phyloP scores from a whole-genome alignment of 345 rosid species.

The Pugionium cornutum region DNA sequence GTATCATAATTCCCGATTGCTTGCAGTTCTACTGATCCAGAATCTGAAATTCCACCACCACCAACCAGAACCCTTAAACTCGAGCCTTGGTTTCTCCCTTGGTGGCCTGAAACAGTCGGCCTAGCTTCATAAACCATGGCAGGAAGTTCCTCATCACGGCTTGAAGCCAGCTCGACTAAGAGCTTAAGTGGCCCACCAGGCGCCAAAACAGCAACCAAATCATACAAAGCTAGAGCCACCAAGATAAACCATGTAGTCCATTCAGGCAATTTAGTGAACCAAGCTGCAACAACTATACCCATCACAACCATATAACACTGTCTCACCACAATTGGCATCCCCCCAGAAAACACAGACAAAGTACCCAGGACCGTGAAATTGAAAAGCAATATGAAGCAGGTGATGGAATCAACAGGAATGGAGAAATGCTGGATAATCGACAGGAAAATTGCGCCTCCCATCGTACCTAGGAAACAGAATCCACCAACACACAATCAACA shows the following conservation, averaged over 20 bases:
- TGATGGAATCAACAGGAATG: constrained; percentile 78
- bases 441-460: constrained; percentile 90
- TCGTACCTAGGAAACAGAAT: constrained; percentile 50
- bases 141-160: constrained; percentile 90
- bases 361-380: constrained; percentile 89
- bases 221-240: constrained; percentile 89
- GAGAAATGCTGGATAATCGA: constrained; percentile 81
- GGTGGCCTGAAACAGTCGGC: constrained; percentile 57
- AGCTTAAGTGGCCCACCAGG: constrained; percentile 98
- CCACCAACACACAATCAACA: constrained; percentile 11
- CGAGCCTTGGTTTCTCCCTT: constrained; percentile 45
- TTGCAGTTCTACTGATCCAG: constrained; percentile 81
- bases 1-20: constrained; percentile 44
- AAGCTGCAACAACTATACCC: constrained; percentile 88
- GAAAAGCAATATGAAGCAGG: constrained; percentile 66
- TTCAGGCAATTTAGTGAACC: constrained; percentile 93
- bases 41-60: constrained; percentile 53
- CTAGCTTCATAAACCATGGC: constrained; percentile 95
- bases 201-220: constrained; percentile 87
- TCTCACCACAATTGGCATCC: constrained; percentile 71
- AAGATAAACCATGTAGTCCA: constrained; percentile 95
- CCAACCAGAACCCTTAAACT: constrained; percentile 63
- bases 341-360: constrained; percentile 73
- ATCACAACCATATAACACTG: constrained; percentile 86
- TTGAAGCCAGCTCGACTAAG: constrained; percentile 86